Evolutionary conservation across 345 rosid genomes (phyloP).

Genomic region (Salix caprea): DNA sequence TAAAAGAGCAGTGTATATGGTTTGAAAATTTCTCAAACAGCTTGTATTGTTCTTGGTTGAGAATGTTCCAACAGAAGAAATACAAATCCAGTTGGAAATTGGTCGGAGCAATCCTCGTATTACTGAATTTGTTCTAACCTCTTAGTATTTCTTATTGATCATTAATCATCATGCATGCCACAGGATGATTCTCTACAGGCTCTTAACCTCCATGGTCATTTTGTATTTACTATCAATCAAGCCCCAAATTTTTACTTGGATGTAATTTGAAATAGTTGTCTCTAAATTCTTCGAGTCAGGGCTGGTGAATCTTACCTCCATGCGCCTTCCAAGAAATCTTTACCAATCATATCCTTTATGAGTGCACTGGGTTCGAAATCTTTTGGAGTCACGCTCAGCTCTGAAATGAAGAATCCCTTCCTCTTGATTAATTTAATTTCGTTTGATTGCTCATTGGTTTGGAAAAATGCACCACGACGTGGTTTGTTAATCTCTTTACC

Average conservation of each 20-base stretch:
- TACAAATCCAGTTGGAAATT: slow-evolving; percentile 18
- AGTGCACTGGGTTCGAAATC: no score
- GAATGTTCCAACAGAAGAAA: slow-evolving; percentile 22
- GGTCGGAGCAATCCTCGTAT: not conserved
- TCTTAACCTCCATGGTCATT: not conserved
- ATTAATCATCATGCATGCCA: not conserved
- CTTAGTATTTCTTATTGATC: not conserved
- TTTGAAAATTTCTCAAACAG: slow-evolving; percentile 26
- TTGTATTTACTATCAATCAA: not conserved
- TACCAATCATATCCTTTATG: not conserved
- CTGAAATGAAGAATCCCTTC: no score
- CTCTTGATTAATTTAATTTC: no score
- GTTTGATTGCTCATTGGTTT: no score
- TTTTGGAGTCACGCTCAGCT: no score
- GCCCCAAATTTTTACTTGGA: not conserved
- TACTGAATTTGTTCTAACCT: not conserved
- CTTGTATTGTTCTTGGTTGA: slow-evolving; percentile 31
- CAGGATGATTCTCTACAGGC: not conserved
- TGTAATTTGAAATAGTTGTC: not conserved
- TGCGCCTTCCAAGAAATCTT: not conserved
- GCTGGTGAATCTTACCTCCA: not conserved
- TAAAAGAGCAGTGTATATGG: slow-evolving; percentile 41
- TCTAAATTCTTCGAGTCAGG: not conserved
- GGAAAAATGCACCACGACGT: no score
- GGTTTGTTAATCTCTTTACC: no score